phyloP scores from a whole-genome alignment of 805 yeast genomes.

The Phaffomyces thermotolerans region DNA sequence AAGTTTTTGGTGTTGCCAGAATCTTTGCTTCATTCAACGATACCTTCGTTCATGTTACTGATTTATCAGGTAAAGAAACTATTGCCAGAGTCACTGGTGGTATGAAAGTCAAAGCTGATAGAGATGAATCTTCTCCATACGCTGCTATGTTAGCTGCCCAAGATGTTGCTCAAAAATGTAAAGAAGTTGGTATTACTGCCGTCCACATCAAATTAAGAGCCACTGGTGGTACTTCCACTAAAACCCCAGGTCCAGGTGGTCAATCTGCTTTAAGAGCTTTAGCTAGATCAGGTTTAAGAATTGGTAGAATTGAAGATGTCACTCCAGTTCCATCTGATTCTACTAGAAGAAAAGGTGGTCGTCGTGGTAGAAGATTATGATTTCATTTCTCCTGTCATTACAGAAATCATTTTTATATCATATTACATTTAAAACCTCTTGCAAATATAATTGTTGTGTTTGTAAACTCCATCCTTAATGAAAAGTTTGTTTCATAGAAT shows the following conservation, averaged over 20 bases:
- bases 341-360: constrained; percentile 99
- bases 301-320: constrained; percentile 99
- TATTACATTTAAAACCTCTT: constrained; percentile 2
- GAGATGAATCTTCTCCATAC: constrained; percentile 99
- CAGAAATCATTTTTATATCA: constrained; percentile 4
- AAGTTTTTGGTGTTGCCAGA: constrained; percentile 99
- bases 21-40: constrained; percentile 99
- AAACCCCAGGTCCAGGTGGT: constrained; percentile 99
- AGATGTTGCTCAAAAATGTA: constrained; percentile 98
- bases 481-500: constrained; percentile 11
- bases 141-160: constrained; percentile 99
- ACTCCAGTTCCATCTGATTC: constrained; percentile 99
- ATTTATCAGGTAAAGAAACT: constrained; percentile 99
- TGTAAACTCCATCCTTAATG: constrained; percentile 7
- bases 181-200: constrained; percentile 99
- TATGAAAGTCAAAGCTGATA: constrained; percentile 99
- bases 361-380: constrained; percentile 99
- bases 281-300: constrained; percentile 99
- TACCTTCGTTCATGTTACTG: constrained; percentile 99
- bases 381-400: constrained; percentile 8
- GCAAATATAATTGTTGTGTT: neutral
- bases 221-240: constrained; percentile 99
- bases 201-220: constrained; percentile 99
- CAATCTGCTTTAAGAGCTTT: constrained; percentile 98
- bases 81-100: constrained; percentile 99